Base-by-base conservation (phyloP, 2,329 filamentous ascomycete genomes). In the Emmonsia crescens region DNA sequence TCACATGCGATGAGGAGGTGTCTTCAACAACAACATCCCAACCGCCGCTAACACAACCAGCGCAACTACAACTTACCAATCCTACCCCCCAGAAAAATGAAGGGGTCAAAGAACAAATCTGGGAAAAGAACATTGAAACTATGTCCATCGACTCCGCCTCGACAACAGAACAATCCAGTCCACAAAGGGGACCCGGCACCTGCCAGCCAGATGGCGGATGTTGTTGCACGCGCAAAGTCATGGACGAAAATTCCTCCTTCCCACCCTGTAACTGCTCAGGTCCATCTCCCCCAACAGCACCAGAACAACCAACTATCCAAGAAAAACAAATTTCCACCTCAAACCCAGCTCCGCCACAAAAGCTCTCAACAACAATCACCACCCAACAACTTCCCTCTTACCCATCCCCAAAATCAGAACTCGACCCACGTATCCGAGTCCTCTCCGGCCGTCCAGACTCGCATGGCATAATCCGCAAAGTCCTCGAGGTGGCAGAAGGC, bases 401-500 rank as follows among this genome's bases (percentile, higher is more conserved):
- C 24, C 31, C 56, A 46, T 2, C 10, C 27, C 59, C 51, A 49
- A 63, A 36, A 70, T 67, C 60, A 66, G 61, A 52, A 58, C 63
- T 63, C 24, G 61, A 55, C 66, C 66, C 59, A 68, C 74, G 63
- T 64, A 48, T 68, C 66, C 59, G 70, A 48, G 58, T 82, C 5
- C 64, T 80, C 51, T 74, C 78, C 2, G 83, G 83, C 10, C 78
- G 85, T 4, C 85, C 85, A 0, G 72, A 78, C 27, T 72, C 80
- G 3, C 73, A 74, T 21, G 75, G 74, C 19, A 77, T 86, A 60
- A 82, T 87, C 29, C 76, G 80, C 33, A 78, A 78, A 55, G 75
- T 79, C 0, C 75, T 87, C 0, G 84, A 87, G 69, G 75, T 79
- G 55, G 84, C 85, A 0, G 70, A 78, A 14, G 85, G 85, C 2